Evolutionary conservation across 148 eudicot genomes (phyloP), one percentile per base, ranked within the genome.

Genomic region (Amaranthus palmeri): DNA sequence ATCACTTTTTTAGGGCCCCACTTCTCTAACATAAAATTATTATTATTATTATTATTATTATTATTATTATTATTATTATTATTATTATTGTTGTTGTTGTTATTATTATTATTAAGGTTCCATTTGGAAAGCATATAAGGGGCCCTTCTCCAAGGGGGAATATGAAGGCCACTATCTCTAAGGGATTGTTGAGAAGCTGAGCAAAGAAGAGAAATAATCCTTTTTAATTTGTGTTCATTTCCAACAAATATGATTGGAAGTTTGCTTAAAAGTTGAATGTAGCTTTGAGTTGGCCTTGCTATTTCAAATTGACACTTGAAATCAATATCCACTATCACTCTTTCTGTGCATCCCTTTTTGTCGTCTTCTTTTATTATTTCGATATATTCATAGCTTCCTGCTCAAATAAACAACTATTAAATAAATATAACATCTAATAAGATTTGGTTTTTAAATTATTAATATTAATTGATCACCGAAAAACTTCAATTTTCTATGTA

Each of bases 101-200:
- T 54, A 42, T 53, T 53, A 54, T 18, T 10, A 13, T 73, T 40
- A 54, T 44, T 46, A 13, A 77, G 65, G 6, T 77, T 77, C 91
- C 91, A 90, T 76, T 87, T 90, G 67, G 88, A 82, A n/a, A 70
- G 74, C 85, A 90, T 78, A 64, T 90, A 90, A 54, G 69, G 66
- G 53, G 73, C 43, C 63, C 61, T 90, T 67, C 96, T 80, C 96
- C 96, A 90, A 52, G 96, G 96, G 3, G 91, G 96, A 2, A 90
- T 72, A 67, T 81, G 90, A 13, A 90, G 82, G 4, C 90, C 87
- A 56, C 72, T 86, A 17, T 87, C 84, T 36, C 61, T 86, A 6
- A 90, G 79, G 51, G 87, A 82, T n/a, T 81, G 82, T 47, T 83
- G 72, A 0, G 88, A 86, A 15, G 89, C 96, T 40, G 75, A 65